These are phyloP conservation scores for Moringa oleifera DNA, from an alignment of 345 rosid genomes.

Conservation along the genomic window DNA sequence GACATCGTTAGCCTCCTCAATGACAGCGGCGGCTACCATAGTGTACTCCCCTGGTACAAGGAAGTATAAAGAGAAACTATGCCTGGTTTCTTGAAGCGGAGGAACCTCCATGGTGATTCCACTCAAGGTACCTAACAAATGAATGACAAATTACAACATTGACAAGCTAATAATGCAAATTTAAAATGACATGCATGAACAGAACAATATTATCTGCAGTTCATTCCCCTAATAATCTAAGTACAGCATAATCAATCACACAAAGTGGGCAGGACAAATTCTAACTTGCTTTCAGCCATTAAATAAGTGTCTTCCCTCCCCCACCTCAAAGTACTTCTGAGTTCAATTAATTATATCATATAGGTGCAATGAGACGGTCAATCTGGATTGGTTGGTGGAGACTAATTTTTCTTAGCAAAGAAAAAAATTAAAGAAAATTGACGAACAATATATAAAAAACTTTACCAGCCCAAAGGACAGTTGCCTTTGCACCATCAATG, in stretches of 20 bases:
- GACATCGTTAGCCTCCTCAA: conserved; percentile 76
- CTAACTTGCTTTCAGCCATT: too few relatives aligned
- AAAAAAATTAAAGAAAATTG: neutral
- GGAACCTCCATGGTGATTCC: conserved; percentile 76
- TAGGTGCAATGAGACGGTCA: too few relatives aligned
- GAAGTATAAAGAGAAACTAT: conserved; percentile 73
- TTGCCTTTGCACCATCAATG: conserved; percentile 70
- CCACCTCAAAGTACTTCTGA: too few relatives aligned
- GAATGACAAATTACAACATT: neutral
- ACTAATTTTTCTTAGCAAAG: too few relatives aligned
- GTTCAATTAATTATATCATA: too few relatives aligned
- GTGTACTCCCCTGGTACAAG: conserved; percentile 96
- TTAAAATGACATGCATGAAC: too few relatives aligned
- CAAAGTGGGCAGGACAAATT: too few relatives aligned
- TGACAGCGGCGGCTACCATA: conserved; percentile 76
- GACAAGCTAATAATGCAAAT: neutral
- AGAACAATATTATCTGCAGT: too few relatives aligned
- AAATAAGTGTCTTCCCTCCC: too few relatives aligned
- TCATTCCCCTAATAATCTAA: too few relatives aligned
- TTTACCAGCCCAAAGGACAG: conserved; percentile 95
- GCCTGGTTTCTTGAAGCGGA: conserved; percentile 68
- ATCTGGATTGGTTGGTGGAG: too few relatives aligned
- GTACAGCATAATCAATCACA: too few relatives aligned
- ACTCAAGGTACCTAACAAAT: conserved; percentile 54
- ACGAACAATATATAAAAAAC: neutral